These are phyloP conservation scores for Penicillium egyptiacum DNA, from an alignment of 495 filamentous ascomycete species.

Conservation along the genomic window DNA sequence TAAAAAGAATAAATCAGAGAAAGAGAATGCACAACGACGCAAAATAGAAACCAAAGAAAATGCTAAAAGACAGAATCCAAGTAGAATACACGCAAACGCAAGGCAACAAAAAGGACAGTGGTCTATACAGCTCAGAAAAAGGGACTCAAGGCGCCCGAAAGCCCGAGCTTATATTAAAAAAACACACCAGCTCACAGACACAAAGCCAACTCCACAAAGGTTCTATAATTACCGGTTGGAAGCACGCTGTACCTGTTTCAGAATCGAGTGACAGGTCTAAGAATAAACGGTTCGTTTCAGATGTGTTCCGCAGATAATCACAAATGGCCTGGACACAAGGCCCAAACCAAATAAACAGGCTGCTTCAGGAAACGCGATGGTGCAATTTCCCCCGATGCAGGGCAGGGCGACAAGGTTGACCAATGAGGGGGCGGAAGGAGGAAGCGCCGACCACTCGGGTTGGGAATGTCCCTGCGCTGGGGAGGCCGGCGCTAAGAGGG, in stretches of 20 bases:
- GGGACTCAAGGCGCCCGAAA: neutral
- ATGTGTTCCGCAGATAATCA: conserved; percentile 11
- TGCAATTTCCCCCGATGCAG: conserved; percentile 21
- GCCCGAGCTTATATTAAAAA: conserved; percentile 12
- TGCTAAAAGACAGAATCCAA: conserved; percentile 20
- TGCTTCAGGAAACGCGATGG: conserved; percentile 32
- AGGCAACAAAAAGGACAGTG: conserved; percentile 19
- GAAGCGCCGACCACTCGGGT: conserved; percentile 25
- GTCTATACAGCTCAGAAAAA: conserved; percentile 11
- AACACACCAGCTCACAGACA: conserved; percentile 5
- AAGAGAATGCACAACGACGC: conserved; percentile 13
- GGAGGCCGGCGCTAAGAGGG: conserved; percentile 23
- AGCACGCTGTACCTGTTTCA: conserved; percentile 28
- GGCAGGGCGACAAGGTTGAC: conserved; percentile 24
- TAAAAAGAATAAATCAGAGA: conserved; percentile 6
- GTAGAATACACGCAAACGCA: conserved; percentile 26
- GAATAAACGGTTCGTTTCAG: conserved; percentile 28
- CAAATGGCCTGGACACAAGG: conserved; percentile 11
- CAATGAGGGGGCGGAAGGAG: conserved; percentile 20
- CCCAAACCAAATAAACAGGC: conserved; percentile 13
- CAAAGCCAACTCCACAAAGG: conserved; percentile 16
- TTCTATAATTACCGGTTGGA: conserved; percentile 28
- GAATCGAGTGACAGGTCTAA: conserved; percentile 28
- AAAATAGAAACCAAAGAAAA: conserved; percentile 5
- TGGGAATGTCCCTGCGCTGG: conserved; percentile 17